These are phyloP conservation scores for Neonectria faginata DNA, from an alignment of 2,329 filamentous ascomycete genomes.

Conservation along the genomic window DNA sequence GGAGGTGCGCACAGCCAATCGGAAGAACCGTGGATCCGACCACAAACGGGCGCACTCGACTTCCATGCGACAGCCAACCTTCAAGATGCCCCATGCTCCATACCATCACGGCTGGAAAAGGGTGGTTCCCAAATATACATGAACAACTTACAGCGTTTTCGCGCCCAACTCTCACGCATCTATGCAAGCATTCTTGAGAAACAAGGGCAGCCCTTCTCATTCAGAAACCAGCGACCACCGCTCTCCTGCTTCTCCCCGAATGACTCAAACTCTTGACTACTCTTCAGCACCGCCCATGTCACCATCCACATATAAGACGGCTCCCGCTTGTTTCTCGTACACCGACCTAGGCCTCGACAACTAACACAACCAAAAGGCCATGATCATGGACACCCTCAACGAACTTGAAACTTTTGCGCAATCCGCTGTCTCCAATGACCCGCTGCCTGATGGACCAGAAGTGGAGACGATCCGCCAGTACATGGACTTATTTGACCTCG, in stretches of 20 bases:
- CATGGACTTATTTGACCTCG: slow-evolving; percentile 28
- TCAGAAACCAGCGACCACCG: not conserved
- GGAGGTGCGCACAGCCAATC: slow-evolving; percentile 1
- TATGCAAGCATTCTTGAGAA: too few relatives aligned
- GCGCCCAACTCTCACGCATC: too few relatives aligned
- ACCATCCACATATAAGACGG: not conserved
- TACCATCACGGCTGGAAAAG: too few relatives aligned
- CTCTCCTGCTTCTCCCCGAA: slow-evolving; percentile 1
- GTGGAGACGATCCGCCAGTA: slow-evolving; percentile 16
- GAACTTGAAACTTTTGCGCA: slow-evolving; percentile 23
- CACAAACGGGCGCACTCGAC: not conserved
- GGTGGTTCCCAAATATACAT: too few relatives aligned
- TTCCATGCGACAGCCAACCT: too few relatives aligned
- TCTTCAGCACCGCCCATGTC: too few relatives aligned
- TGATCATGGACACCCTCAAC: slow-evolving; percentile 14
- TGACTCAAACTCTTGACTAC: slow-evolving; percentile 17
- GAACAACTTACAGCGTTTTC: too few relatives aligned
- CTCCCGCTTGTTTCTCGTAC: not conserved
- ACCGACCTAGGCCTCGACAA: not conserved
- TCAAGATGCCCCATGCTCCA: too few relatives aligned
- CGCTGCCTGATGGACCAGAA: not conserved
- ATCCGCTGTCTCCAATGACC: not conserved
- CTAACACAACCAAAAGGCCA: not conserved
- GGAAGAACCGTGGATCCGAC: slow-evolving; percentile 3
- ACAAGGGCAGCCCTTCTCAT: too few relatives aligned